These are phyloP conservation scores for Agapanthus africanus DNA, from an alignment of 106 monocot genomes.

Conservation along the genomic window DNA sequence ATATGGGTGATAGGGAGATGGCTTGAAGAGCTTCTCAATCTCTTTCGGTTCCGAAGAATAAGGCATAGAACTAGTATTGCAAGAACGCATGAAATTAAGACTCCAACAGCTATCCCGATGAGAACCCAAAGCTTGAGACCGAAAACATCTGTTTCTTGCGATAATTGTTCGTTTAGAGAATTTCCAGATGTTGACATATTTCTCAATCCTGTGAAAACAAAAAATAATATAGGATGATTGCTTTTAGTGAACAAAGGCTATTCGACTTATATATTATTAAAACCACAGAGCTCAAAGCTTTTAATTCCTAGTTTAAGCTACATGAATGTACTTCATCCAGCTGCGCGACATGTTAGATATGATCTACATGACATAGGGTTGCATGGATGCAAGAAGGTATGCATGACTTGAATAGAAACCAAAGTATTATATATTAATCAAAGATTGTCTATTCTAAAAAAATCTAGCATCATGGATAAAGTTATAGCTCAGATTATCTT, in stretches of 20 bases:
- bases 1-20: conserved; percentile 53
- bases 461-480: neutral
- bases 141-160: conserved; percentile 49
- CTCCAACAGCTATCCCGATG: conserved; percentile 57
- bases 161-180: conserved; percentile 49
- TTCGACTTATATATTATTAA: neutral
- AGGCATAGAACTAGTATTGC: conserved; percentile 49
- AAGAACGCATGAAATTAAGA: conserved; percentile 54
- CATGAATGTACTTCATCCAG: neutral
- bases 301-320: neutral
- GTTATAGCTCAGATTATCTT: neutral
- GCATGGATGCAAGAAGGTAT: neutral
- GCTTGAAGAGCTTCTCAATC: conserved; percentile 26
- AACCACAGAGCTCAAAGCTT: neutral
- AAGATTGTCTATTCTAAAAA: neutral
- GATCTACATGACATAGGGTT: neutral
- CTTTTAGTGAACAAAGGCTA: neutral
- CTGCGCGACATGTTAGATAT: neutral
- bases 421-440: neutral
- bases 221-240: conserved; percentile 4
- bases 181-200: conserved; percentile 46
- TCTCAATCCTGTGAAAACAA: conserved; percentile 18
- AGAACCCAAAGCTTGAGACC: conserved; percentile 80
- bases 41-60: conserved; percentile 30
- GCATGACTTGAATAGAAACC: neutral